Percentiles rank a stretch among this genome's conserved stretches.
Evolutionary conservation across 2,329 filamentous ascomycete species (phyloP).

Genomic region (Dryadomyces quercivorus): DNA sequence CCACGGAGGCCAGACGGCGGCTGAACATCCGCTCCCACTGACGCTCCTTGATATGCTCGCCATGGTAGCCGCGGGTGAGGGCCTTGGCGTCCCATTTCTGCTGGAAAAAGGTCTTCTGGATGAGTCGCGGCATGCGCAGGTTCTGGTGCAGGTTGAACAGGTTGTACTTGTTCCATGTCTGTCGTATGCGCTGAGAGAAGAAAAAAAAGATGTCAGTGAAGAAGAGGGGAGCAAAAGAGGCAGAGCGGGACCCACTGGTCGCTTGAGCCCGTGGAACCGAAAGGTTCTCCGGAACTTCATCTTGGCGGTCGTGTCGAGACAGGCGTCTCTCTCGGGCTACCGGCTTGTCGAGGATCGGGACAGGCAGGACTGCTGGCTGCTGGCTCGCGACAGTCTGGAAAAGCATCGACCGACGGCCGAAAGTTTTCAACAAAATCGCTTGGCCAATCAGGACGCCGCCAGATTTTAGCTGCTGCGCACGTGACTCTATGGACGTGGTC

Average conservation of each 20-base stretch:
- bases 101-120: constrained; percentile 71
- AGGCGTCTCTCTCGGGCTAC: no score
- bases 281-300: constrained; percentile 43
- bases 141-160: constrained; percentile 68
- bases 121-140: constrained; percentile 28
- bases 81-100: constrained; percentile 96
- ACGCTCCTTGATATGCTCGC: constrained; percentile 84
- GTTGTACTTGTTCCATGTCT: constrained; percentile 97
- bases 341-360: no score
- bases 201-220: not conserved
- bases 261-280: constrained; percentile 55
- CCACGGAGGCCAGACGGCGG: constrained; percentile 65
- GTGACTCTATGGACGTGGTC: no score
- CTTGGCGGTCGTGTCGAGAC: constrained; percentile 15
- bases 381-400: no score
- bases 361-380: no score
- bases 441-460: no score
- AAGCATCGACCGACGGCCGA: no score
- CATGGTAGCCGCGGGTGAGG: constrained; percentile 75
- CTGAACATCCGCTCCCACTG: constrained; percentile 93
- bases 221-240: no score
- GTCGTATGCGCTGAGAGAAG: constrained; percentile 64
- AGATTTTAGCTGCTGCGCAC: no score
- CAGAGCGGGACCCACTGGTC: constrained; percentile 40
- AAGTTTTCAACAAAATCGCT: no score